phyloP scores from a whole-genome alignment of 495 filamentous ascomycete species.

The Pseudotulostoma volvatum region DNA sequence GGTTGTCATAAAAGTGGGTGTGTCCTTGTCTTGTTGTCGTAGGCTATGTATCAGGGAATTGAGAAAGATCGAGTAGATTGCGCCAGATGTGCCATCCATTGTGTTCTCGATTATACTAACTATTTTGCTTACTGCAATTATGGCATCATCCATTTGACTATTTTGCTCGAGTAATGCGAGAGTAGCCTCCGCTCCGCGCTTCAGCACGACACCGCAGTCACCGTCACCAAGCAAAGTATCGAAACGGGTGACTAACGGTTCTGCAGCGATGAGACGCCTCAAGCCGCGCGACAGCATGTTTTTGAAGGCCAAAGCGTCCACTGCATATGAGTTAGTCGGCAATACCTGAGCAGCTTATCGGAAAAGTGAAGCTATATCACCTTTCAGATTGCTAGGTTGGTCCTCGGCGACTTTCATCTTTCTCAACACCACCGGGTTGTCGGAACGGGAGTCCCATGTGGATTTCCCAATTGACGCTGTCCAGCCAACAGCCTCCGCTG shows the following conservation, averaged over 20 bases:
- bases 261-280: constrained; percentile 52
- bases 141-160: constrained; percentile 47
- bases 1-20: constrained; percentile 30
- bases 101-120: constrained; percentile 68
- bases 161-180: constrained; percentile 43
- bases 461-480: constrained; percentile 44
- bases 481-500: constrained; percentile 78
- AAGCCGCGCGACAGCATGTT: constrained; percentile 50
- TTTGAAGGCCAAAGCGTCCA: constrained; percentile 42
- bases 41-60: constrained; percentile 72
- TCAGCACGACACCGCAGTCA: constrained; percentile 83
- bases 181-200: constrained; percentile 79
- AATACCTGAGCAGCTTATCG: no score
- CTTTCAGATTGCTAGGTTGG: constrained; percentile 52
- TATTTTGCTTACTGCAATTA: constrained; percentile 56
- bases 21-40: constrained; percentile 35
- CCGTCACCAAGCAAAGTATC: constrained; percentile 92
- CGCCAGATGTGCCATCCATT: constrained; percentile 95
- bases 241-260: constrained; percentile 72
- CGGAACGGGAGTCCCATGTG: constrained; percentile 33
- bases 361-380: no score
- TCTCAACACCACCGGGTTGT: constrained; percentile 28
- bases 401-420: constrained; percentile 37
- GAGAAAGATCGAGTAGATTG: constrained; percentile 90
- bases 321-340: constrained; percentile 23